Percentiles rank a stretch among this genome's conserved stretches.
Conservation (phyloP, 2,329 filamentous ascomycete species). For the Amesomyces nigricolor region DNA sequence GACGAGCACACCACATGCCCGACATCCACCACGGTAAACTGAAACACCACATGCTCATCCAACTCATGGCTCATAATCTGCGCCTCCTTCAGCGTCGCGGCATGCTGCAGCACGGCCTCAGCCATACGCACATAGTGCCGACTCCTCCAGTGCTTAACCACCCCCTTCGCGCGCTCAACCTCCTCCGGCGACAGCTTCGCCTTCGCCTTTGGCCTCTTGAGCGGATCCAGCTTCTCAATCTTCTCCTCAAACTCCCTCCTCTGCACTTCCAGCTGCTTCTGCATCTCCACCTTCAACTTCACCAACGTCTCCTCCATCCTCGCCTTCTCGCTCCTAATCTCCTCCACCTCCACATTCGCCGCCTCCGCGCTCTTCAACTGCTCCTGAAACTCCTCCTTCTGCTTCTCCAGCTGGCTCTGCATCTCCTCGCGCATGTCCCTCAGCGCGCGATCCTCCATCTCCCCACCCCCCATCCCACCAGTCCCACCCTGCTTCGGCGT, state of each 20-base stretch:
- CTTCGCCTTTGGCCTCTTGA: slow-evolving; percentile 55
- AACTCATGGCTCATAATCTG: slow-evolving; percentile 98
- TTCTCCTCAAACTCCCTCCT: slow-evolving; percentile 80
- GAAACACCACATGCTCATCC: slow-evolving; percentile 87
- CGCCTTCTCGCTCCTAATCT: slow-evolving; percentile 74
- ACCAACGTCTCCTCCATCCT: slow-evolving; percentile 79
- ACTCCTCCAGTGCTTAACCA: slow-evolving; percentile 70
- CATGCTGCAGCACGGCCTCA: slow-evolving; percentile 82
- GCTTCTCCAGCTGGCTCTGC: slow-evolving; percentile 74
- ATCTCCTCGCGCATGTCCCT: slow-evolving; percentile 73
- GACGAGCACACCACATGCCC: slow-evolving; percentile 88
- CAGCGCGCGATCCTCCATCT: slow-evolving; percentile 57
- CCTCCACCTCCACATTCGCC: slow-evolving; percentile 71
- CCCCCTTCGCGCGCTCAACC: slow-evolving; percentile 60
- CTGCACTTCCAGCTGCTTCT: slow-evolving; percentile 76
- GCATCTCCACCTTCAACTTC: slow-evolving; percentile 80
- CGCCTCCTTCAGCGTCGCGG: slow-evolving; percentile 83
- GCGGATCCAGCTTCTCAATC: slow-evolving; percentile 66
- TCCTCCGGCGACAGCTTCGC: slow-evolving; percentile 67
- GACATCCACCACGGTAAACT: slow-evolving; percentile 85
- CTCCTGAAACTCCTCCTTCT: slow-evolving; percentile 76
- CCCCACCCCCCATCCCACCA: too few species aligned
- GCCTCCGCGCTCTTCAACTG: slow-evolving; percentile 71
- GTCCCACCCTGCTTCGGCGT: slow-evolving; percentile 75
- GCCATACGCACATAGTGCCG: slow-evolving; percentile 91